Base-by-base conservation (phyloP, 192 early-diverging fungal genomes). In the Coemansia sp. region DNA sequence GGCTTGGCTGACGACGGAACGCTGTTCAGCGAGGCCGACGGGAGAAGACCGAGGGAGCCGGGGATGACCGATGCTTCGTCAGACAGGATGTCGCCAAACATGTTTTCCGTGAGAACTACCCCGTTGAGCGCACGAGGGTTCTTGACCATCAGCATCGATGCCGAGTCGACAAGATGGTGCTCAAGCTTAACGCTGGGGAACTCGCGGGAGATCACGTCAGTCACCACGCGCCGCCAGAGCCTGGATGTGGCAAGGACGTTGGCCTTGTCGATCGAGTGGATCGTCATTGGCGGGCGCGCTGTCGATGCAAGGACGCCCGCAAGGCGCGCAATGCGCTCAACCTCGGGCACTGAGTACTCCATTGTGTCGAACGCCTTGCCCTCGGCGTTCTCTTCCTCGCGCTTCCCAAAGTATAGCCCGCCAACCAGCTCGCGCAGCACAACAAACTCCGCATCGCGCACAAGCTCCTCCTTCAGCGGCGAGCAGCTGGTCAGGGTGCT, bases 1-100 rank as follows among this genome's bases (percentile, higher is more conserved):
- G 82, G 84, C 65, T 68, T 72, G 61, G 82, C 84, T 34, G 87
- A 84, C 64, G 88, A 85, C 23, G 93, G 94, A 57, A 96, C 87
- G 27, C 92, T 91, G 67, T 82, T 92, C 72, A 99, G 83, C 56
- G 88, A 90, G 3, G 97, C 97, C 50, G 88, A 91, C 28, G 97
- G 97, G 61, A 99, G 76, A 36, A 99, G 84, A 34, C 97, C 97
- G 55, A 99, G 84, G 29, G 87, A 89, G 29, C 94, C 96, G 14
- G 92, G 93, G 70, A 99, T 99, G 40, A 99, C 94, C 19, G 87
- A 90, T 5, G 94, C 91, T 76, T 99, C 97, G 72, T 99, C 97
- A 23, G 87, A 88, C 53, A 98, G 83, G 70, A 99, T 97, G 67
- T 99, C 97, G 60, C 97, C 97, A 91, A 98, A 98, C 94, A 99